These are phyloP conservation scores for Xylaria curta DNA, from an alignment of 495 filamentous ascomycete species.

Conservation along the genomic window DNA sequence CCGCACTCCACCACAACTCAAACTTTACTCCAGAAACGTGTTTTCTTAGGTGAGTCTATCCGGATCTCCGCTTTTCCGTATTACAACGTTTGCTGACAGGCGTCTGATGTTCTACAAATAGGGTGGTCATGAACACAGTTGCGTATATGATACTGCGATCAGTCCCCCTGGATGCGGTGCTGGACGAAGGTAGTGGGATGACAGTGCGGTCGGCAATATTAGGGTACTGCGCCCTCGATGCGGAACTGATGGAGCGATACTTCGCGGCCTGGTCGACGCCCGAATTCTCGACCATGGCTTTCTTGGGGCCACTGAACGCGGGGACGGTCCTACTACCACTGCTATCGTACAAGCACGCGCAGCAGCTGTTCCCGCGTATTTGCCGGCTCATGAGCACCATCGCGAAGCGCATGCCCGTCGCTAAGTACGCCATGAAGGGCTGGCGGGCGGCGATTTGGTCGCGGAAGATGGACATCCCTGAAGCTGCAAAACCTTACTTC, in stretches of 20 bases:
- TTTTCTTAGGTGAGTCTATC: constrained; percentile 15
- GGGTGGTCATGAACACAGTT: constrained; percentile 11
- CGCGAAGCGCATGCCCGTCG: constrained; percentile 14
- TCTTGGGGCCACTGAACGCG: constrained; percentile 20
- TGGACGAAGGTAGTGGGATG: neutral
- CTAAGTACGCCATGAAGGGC: constrained; percentile 14
- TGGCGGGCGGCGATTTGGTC: constrained; percentile 13
- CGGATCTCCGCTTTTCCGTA: too few relatives aligned
- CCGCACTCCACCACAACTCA: constrained; percentile 6
- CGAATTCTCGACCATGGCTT: constrained; percentile 21
- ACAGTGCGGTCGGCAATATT: neutral
- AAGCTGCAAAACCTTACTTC: constrained; percentile 10
- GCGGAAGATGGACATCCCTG: constrained; percentile 6
- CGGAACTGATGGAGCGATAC: constrained; percentile 21
- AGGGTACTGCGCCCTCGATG: neutral
- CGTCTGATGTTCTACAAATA: neutral
- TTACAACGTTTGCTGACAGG: neutral
- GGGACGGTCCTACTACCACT: constrained; percentile 20
- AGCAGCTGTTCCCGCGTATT: constrained; percentile 17
- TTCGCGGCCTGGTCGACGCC: constrained; percentile 3
- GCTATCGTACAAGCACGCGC: neutral
- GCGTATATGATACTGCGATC: constrained; percentile 5
- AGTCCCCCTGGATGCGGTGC: constrained; percentile 1
- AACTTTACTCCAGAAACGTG: constrained; percentile 27
- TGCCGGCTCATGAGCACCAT: constrained; percentile 15